Base-by-base conservation (phyloP, 2,329 filamentous ascomycete genomes). In the Paracorniculantispora psalliotae region DNA sequence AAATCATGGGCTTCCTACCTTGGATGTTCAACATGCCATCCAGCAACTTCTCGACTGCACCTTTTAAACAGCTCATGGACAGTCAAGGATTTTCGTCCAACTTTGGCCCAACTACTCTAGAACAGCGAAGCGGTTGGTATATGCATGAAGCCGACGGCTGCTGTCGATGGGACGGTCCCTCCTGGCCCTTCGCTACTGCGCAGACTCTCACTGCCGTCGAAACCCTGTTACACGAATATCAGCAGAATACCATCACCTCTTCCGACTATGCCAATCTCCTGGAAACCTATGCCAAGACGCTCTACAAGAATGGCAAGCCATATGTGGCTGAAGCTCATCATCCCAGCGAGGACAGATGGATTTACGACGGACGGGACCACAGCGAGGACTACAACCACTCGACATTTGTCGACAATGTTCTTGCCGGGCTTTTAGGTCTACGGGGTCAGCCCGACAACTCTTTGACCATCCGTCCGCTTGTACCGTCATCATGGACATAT, bases 321-420 rank as follows among this genome's bases (percentile, higher is more conserved):
- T 77, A 76, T 39, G 72, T 76, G 1, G 76, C 76, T 7, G 76
- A 78, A 59, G 74, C 73, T 2, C 76, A 79, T 61, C 72, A 74
- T 59, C 75, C 74, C 2, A 69, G 71, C 19, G 59, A 68, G 1
- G 52, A 61, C 19, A 39, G 33, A 8, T 62, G 61, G 61, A 62
- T 63, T 4, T 62, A 62, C 48, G 62, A 63, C 30, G 66, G 75
- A 52, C 53, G 61, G 15, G 77, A 75, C 71, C 69, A 78, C 63
- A 59, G 58, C 48, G 61, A 63, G 21, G 61, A 63, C 49, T 78
- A 78, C 62, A 69, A 73, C 57, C 76, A 78, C 62, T 78, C 75
- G 0, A 77, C 74, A 1, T 74, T 76, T 61, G 70, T 76, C 25
- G 75, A 79, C 65, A 75, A 78, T 59, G 68, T 79, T 5, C 72